Base-by-base conservation (phyloP, 2,329 filamentous ascomycete genomes). In the Cryphonectria radicalis region DNA sequence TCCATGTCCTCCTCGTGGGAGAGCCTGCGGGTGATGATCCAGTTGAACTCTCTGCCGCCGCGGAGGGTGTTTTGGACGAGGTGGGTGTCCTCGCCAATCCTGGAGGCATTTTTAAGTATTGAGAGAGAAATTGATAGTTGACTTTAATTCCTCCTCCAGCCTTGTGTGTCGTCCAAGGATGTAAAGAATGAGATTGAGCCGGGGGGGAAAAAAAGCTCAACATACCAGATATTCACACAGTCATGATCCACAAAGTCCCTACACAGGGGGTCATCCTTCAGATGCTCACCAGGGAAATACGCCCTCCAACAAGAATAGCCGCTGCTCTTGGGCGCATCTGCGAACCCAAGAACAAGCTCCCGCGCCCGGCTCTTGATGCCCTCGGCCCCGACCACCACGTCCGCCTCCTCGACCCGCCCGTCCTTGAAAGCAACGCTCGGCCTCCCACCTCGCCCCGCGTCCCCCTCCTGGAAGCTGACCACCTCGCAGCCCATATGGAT, bases 241-340 rank as follows among this genome's bases (percentile, higher is more conserved):
- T 84, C 82, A 40, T 82, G 80, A 65, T 80, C 78, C 0, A 83
- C 78, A 63, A 84, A 83, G n/a, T 81, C 80, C 43, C 79, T 77
- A 71, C 81, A 83, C 32, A 78, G 62, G 4, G 79, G 77, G 53
- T 81, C 78, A 11, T 79, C 77, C 46, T 75, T 78, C 22, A 83
- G 75, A 57, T 81, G 76, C 11, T 77, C 74, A 4, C 82, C 78
- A 22, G 80, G 78, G 71, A 82, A 82, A 69, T 83, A 87, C 0
- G 86, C 84, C 35, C 86, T 79, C 79, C 84, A 88, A 60, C 86
- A 86, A 0, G 86, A 85, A 73, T 87, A 88, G 0, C 86, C 86
- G 67, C 82, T 84, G 46, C 83, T 84, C 75, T 87, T 86, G 0
- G 85, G 85, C 64, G 84, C 84, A 72, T 87, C 85, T 55, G 82